These are phyloP conservation scores for Gossypium bickii DNA, from an alignment of 345 rosid species.

Conservation along the genomic window DNA sequence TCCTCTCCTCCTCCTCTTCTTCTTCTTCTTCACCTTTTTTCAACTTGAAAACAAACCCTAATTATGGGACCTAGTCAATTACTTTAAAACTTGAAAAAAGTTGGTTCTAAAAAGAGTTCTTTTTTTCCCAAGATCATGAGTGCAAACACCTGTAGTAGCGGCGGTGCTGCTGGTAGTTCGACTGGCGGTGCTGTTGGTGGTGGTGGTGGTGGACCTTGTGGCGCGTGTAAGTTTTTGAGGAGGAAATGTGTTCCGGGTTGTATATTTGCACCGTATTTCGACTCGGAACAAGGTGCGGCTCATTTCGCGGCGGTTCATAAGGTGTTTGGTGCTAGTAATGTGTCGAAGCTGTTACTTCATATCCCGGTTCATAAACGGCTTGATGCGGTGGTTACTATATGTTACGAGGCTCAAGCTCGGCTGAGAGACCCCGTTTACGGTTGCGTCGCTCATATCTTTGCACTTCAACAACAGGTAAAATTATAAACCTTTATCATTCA, in stretches of 20 bases:
- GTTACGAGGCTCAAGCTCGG: conserved; percentile 76
- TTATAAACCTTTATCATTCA: too few species aligned
- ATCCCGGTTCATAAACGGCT: conserved; percentile 62
- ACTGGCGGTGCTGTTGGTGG: conserved; percentile 32
- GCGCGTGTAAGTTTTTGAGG: conserved; percentile 85
- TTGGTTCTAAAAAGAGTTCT: conserved; percentile 3
- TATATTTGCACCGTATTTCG: conserved; percentile 78
- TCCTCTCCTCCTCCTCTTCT: conserved; percentile 3
- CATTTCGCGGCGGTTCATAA: conserved; percentile 85
- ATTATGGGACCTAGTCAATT: not conserved
- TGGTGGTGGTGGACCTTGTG: conserved; percentile 62
- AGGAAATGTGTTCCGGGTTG: conserved; percentile 80
- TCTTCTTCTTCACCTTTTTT: not conserved
- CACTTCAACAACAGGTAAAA: conserved; percentile 77
- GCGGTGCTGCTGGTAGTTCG: conserved; percentile 27
- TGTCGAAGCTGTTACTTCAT: conserved; percentile 64
- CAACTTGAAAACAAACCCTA: conserved; percentile 22
- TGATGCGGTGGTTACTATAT: conserved; percentile 72
- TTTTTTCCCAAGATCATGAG: conserved; percentile 38
- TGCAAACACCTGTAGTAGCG: conserved; percentile 44
- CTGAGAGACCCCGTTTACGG: conserved; percentile 78
- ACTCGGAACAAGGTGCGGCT: conserved; percentile 80
- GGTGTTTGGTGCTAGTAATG: conserved; percentile 90
- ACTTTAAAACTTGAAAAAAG: conserved; percentile 4
- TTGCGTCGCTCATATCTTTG: conserved; percentile 76